Percentiles rank a stretch among this genome's conserved stretches.
Conservation (phyloP, 768 basidiomycete genomes). For the Phanerochaete sordida region DNA sequence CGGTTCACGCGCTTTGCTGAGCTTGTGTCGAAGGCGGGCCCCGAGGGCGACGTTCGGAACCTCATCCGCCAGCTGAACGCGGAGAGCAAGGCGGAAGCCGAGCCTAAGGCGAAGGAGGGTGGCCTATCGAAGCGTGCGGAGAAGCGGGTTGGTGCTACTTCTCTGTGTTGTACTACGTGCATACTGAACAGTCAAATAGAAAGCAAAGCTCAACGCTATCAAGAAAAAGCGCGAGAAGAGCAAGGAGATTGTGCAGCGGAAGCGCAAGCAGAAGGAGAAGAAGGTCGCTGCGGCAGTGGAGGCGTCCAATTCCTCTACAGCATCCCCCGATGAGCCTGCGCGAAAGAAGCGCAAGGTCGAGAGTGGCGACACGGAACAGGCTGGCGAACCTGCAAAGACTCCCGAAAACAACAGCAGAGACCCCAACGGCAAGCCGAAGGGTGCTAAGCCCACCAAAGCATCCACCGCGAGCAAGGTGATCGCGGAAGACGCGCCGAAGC, state of each 20-base stretch:
- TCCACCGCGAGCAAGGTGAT: too few species aligned
- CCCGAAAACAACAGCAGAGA: background rate
- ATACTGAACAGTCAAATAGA: constrained; percentile 27
- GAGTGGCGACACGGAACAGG: background rate
- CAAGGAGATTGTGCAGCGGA: constrained; percentile 36
- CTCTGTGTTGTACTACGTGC: background rate
- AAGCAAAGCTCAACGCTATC: constrained; percentile 41
- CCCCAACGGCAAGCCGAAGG: too few species aligned
- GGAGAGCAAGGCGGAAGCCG: background rate
- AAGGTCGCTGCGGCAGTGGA: constrained; percentile 4
- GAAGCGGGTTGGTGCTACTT: constrained; percentile 49
- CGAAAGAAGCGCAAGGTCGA: constrained; percentile 22
- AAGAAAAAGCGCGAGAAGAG: constrained; percentile 47
- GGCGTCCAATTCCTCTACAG: background rate
- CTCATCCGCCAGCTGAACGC: constrained; percentile 25
- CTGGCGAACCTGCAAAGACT: background rate
- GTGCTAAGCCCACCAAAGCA: too few species aligned
- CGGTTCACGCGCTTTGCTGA: constrained; percentile 49
- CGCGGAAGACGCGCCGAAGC: too few species aligned
- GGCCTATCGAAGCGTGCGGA: constrained; percentile 53
- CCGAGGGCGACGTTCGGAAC: constrained; percentile 46
- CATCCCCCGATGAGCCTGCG: background rate
- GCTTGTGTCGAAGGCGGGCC: constrained; percentile 37
- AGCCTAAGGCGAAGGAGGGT: constrained; percentile 3
- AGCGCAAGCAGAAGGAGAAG: constrained; percentile 21